phyloP scores from a whole-genome alignment of 2,329 filamentous ascomycete species.

The Furcasterigmium sp. region DNA sequence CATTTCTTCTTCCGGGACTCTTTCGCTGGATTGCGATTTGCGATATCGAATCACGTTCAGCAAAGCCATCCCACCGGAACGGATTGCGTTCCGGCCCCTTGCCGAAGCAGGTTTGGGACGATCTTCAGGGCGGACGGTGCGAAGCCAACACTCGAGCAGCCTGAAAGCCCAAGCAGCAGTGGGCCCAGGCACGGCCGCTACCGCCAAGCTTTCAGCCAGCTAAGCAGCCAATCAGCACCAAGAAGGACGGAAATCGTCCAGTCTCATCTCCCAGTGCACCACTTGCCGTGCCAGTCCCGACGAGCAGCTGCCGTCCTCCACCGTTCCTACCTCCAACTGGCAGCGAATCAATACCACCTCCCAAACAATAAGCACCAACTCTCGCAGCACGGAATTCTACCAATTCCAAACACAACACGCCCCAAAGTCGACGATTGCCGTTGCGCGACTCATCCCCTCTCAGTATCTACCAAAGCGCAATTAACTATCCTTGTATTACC shows the following conservation, averaged over 20 bases:
- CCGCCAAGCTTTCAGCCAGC: not conserved
- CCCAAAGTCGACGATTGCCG: not conserved
- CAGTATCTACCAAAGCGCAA: too few relatives aligned
- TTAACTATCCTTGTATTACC: too few relatives aligned
- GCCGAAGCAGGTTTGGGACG: not conserved
- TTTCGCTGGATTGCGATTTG: too few relatives aligned
- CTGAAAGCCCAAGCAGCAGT: not conserved
- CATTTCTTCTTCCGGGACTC: not conserved
- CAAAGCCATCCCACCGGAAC: not conserved
- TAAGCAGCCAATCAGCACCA: slow-evolving; percentile 1
- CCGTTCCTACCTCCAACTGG: not conserved
- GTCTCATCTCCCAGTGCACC: slow-evolving; percentile 4
- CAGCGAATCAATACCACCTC: not conserved
- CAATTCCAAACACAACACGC: not conserved
- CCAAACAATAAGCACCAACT: not conserved
- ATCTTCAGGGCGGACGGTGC: not conserved
- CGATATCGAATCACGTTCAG: too few relatives aligned
- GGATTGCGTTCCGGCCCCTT: not conserved
- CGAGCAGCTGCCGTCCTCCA: not conserved
- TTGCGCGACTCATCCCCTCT: not conserved
- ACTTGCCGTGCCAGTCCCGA: not conserved
- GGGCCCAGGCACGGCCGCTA: not conserved
- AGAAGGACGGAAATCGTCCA: not conserved
- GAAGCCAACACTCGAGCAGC: not conserved
- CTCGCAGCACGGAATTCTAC: not conserved